Percentiles rank a stretch among this genome's conserved stretches.
These are phyloP conservation scores for Phanerochaete sordida DNA, from an alignment of 768 basidiomycete species.

Conservation along the genomic window DNA sequence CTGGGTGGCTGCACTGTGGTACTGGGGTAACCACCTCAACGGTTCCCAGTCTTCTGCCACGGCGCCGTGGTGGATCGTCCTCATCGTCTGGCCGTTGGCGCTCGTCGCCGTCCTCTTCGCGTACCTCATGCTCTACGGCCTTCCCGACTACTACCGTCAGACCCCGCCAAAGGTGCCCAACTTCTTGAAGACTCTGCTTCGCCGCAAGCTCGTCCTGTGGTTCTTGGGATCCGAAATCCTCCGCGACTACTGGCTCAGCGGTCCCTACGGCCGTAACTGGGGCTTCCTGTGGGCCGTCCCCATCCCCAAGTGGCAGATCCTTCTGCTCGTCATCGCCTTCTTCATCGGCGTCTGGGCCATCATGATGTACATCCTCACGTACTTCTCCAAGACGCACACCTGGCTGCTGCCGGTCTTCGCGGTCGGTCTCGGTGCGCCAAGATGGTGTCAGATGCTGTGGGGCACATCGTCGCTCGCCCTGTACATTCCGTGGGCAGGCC, in stretches of 20 bases:
- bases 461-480: constrained; percentile 90
- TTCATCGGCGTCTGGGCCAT: constrained; percentile 85
- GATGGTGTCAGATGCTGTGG: constrained; percentile 98
- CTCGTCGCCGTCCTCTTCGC: constrained; percentile 72
- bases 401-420: constrained; percentile 95
- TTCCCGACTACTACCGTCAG: constrained; percentile 92
- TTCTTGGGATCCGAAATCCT: constrained; percentile 91
- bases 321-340: constrained; percentile 77
- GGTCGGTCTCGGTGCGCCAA: constrained; percentile 88
- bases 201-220: constrained; percentile 91
- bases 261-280: constrained; percentile 96
- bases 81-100: constrained; percentile 79
- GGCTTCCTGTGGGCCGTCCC: constrained; percentile 85
- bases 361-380: constrained; percentile 70
- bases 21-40: constrained; percentile 86
- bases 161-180: constrained; percentile 93
- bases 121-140: constrained; percentile 80
- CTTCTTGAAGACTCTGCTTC: constrained; percentile 86
- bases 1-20: constrained; percentile 95
- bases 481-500: constrained; percentile 92
- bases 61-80: constrained; percentile 83
- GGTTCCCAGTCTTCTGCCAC: constrained; percentile 44
- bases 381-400: constrained; percentile 91
- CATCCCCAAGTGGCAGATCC: constrained; percentile 80
- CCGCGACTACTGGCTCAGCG: constrained; percentile 90